Conservation (phyloP, 495 filamentous ascomycete genomes). For the Jackrogersella multiformis region DNA sequence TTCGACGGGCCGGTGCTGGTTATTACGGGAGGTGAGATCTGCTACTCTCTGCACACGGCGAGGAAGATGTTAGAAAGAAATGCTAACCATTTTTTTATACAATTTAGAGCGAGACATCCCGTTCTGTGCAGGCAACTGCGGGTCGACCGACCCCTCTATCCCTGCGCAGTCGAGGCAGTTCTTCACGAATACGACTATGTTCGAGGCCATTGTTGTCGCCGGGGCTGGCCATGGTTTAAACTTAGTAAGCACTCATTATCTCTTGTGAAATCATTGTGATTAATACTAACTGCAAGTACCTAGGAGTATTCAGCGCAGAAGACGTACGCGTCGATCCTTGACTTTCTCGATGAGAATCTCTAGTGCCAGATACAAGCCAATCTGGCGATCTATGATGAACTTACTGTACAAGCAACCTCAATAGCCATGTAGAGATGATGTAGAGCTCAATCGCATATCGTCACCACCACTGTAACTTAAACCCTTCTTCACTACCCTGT, state of each 20-base stretch:
- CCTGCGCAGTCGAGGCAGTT: constrained; percentile 46
- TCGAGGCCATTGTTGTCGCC: constrained; percentile 58
- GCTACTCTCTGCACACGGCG: background rate
- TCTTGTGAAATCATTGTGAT: background rate
- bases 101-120: constrained; percentile 56
- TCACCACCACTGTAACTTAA: background rate
- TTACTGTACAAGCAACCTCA: background rate
- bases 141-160: constrained; percentile 53
- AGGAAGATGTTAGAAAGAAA: background rate
- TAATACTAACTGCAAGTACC: constrained; percentile 3
- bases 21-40: constrained; percentile 51
- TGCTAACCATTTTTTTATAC: background rate
- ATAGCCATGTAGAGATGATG: background rate
- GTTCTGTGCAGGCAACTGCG: constrained; percentile 65
- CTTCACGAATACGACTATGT: constrained; percentile 57
- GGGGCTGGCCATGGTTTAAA: constrained; percentile 63
- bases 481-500: background rate
- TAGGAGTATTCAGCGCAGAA: constrained; percentile 20
- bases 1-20: constrained; percentile 61
- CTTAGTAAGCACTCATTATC: constrained; percentile 32
- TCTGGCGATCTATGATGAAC: background rate
- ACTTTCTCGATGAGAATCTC: constrained; percentile 23
- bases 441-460: background rate
- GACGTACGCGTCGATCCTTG: constrained; percentile 17
- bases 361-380: background rate